Conservation (phyloP, 2,329 filamentous ascomycete species). For the Diaporthe nobilis region DNA sequence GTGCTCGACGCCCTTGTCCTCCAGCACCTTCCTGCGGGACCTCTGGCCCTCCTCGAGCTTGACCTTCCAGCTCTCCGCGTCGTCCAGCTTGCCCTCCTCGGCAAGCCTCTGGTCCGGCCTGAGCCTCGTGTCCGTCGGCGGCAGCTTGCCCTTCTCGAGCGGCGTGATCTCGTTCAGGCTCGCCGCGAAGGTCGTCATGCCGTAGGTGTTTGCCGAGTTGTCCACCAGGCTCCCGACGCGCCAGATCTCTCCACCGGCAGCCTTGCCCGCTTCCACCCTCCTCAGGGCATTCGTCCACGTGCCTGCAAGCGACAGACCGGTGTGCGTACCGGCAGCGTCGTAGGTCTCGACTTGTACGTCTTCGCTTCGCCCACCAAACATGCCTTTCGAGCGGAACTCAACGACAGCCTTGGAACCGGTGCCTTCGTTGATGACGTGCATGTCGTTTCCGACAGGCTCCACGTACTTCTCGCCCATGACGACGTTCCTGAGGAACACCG, state of each 20-base stretch:
- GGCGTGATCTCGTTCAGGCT: slow-evolving; percentile 88
- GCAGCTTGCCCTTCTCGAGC: slow-evolving; percentile 81
- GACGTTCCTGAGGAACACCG: slow-evolving; percentile 93
- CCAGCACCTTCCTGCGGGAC: slow-evolving; percentile 79
- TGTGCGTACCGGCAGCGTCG: slow-evolving; percentile 74
- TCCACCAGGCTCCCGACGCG: slow-evolving; percentile 82
- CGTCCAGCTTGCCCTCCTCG: slow-evolving; percentile 50
- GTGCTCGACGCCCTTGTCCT: slow-evolving; percentile 80
- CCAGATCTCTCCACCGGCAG: slow-evolving; percentile 81
- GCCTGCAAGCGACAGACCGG: slow-evolving; percentile 79
- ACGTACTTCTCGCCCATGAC: slow-evolving; percentile 99
- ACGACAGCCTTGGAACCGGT: slow-evolving; percentile 87
- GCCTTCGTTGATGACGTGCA: slow-evolving; percentile 88
- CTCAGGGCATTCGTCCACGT: slow-evolving; percentile 85
- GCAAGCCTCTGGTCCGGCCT: slow-evolving; percentile 86
- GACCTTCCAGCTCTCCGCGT: slow-evolving; percentile 52
- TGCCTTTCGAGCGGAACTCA: slow-evolving; percentile 94
- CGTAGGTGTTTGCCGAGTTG: slow-evolving; percentile 85
- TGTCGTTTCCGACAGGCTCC: slow-evolving; percentile 86
- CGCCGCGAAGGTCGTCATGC: slow-evolving; percentile 89
- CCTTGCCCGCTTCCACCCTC: slow-evolving; percentile 67
- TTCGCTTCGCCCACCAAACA: slow-evolving; percentile 96
- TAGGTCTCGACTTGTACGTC: slow-evolving; percentile 86
- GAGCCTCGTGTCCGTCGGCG: slow-evolving; percentile 86
- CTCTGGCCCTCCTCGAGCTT: slow-evolving; percentile 89